Conservation (phyloP, 148 eudicot genomes). For the Cornus controversa region DNA sequence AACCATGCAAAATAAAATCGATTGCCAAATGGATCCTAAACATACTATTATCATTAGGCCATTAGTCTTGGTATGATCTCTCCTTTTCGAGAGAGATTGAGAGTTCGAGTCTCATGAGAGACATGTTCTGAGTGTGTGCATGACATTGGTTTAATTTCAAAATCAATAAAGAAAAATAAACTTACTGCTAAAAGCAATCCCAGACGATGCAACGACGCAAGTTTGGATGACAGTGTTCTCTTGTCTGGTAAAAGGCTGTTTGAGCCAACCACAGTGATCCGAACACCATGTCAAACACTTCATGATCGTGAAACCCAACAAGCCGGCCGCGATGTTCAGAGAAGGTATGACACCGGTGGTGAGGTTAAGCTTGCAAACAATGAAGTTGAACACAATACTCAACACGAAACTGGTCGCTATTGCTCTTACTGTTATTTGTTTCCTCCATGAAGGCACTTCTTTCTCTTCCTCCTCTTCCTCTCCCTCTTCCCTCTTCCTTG, state of each 20-base stretch:
- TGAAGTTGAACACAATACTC: conserved; percentile 30
- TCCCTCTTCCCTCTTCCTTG: too few relatives aligned
- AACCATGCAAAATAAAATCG: too few relatives aligned
- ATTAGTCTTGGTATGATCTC: too few relatives aligned
- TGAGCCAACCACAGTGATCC: conserved; percentile 19
- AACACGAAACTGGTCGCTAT: conserved; percentile 23
- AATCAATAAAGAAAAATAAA: background rate
- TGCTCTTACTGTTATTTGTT: conserved; percentile 34
- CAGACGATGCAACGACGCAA: conserved; percentile 38
- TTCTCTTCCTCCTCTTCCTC: too few relatives aligned
- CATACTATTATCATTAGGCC: too few relatives aligned
- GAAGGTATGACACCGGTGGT: conserved; percentile 41
- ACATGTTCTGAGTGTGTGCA: too few relatives aligned
- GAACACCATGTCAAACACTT: conserved; percentile 22
- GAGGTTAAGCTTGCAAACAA: conserved; percentile 36
- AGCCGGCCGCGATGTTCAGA: conserved; percentile 35
- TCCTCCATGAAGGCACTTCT: conserved; percentile 35
- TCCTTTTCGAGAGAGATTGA: too few relatives aligned
- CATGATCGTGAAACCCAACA: conserved; percentile 30
- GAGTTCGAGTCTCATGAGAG: too few relatives aligned
- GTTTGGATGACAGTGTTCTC: conserved; percentile 42
- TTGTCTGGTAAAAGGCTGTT: conserved; percentile 41
- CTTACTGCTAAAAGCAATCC: conserved; percentile 42
- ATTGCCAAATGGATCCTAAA: too few relatives aligned
- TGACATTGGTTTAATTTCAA: too few relatives aligned